Conservation (phyloP, 2,329 filamentous ascomycete species). For the Epichloe glyceriae region DNA sequence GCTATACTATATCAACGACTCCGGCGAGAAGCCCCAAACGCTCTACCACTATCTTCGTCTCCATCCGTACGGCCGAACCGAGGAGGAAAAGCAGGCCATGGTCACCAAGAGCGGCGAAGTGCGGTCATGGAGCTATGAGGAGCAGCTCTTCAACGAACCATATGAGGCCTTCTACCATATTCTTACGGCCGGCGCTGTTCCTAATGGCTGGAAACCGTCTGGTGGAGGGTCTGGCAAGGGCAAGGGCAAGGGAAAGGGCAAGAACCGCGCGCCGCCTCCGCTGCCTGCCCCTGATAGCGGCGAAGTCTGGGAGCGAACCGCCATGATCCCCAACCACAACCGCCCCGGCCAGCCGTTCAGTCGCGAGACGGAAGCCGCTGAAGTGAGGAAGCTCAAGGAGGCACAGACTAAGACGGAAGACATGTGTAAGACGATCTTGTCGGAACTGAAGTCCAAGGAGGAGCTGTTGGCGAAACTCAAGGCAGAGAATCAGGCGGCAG, state of each 20-base stretch:
- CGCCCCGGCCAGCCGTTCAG: conserved; percentile 61
- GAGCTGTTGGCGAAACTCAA: conserved; percentile 47
- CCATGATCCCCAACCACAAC: conserved; percentile 59
- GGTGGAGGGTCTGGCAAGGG: conserved; percentile 36
- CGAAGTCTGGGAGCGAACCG: conserved; percentile 52
- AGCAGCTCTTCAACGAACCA: conserved; percentile 94
- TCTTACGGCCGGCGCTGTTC: conserved; percentile 59
- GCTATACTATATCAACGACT: conserved; percentile 80
- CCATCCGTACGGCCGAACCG: conserved; percentile 77
- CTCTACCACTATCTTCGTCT: conserved; percentile 85
- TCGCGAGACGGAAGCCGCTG: conserved; percentile 52
- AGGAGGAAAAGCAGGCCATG: conserved; percentile 55
- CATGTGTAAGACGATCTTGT: conserved; percentile 45
- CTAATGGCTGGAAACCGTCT: conserved; percentile 28
- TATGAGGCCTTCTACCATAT: conserved; percentile 84
- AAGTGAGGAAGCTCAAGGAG: conserved; percentile 47
- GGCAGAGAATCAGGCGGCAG: conserved; percentile 42
- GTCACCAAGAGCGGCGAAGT: conserved; percentile 49
- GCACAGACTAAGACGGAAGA: conserved; percentile 51
- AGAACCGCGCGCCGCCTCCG: conserved; percentile 26
- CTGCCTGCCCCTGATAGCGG: conserved; percentile 27
- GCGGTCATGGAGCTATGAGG: conserved; percentile 73
- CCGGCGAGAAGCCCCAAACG: conserved; percentile 88
- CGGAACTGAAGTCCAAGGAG: conserved; percentile 52
- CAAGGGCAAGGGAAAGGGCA: conserved; percentile 39